Percentiles rank a stretch among this genome's conserved stretches.
These are phyloP conservation scores for Wallacemonas sp. DNA, from an alignment of 208 protist genomes.

Conservation along the genomic window DNA sequence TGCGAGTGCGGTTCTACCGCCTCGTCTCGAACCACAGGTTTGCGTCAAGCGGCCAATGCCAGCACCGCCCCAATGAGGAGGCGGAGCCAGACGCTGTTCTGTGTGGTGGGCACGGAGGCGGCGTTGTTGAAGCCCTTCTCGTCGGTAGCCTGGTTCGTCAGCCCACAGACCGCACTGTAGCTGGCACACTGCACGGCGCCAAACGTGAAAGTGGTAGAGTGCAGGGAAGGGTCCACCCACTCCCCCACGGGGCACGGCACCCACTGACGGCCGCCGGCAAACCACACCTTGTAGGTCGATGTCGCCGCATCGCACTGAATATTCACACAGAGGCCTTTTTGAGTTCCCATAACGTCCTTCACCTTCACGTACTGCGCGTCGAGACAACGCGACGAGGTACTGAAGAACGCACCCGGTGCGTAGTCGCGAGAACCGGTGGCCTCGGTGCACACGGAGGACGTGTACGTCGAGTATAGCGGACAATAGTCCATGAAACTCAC, in stretches of 20 bases:
- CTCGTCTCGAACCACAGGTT: too few relatives aligned
- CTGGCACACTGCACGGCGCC: constrained; percentile 1
- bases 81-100: not conserved
- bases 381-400: not conserved
- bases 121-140: not conserved
- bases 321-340: constrained; percentile 3
- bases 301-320: not conserved
- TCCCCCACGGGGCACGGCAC: not conserved
- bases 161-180: not conserved
- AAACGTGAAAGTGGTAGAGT: not conserved
- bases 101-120: not conserved
- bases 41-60: not conserved
- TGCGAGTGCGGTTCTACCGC: too few relatives aligned
- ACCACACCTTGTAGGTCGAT: constrained; percentile 5
- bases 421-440: not conserved
- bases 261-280: not conserved
- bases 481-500: constrained; percentile 5
- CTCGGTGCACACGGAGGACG: constrained; percentile 2
- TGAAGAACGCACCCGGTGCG: not conserved
- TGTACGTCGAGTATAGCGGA: not conserved
- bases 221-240: constrained; percentile 3
- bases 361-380: constrained; percentile 12
- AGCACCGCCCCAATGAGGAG: not conserved
- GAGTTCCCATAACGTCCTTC: not conserved
- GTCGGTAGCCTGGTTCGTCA: not conserved